A percentile compares a stretch with the other conserved stretches of the same genome.
Evolutionary conservation across 768 basidiomycete genomes (phyloP).

Genomic region (Leucosporidium creatinivorum): DNA sequence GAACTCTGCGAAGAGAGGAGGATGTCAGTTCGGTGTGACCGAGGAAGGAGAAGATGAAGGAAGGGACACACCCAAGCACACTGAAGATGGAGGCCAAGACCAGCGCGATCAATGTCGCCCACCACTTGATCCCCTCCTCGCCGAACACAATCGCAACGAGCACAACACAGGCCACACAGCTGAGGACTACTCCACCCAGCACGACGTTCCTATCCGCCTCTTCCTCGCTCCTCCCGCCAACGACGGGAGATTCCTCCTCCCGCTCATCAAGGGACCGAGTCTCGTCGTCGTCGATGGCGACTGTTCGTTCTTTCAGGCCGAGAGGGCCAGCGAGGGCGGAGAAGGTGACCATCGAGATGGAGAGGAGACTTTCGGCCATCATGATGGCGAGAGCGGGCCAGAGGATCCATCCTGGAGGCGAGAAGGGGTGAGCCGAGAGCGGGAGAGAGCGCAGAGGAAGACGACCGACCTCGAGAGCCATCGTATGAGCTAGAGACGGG

Average conservation of each 20-base stretch:
- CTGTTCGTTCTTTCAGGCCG: conserved; percentile 82
- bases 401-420: conserved; percentile 69
- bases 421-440: background rate
- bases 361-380: conserved; percentile 84
- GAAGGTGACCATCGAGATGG: conserved; percentile 65
- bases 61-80: conserved; percentile 63
- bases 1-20: conserved; percentile 52
- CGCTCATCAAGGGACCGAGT: conserved; percentile 27
- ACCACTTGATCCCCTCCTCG: conserved; percentile 81
- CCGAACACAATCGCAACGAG: conserved; percentile 88
- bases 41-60: background rate
- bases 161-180: conserved; percentile 61
- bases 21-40: background rate
- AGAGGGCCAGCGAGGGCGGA: conserved; percentile 16
- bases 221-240: conserved; percentile 38
- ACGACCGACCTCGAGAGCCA: conserved; percentile 57
- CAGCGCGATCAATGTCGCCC: conserved; percentile 85
- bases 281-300: conserved; percentile 57
- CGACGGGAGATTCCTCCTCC: conserved; percentile 32
- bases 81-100: conserved; percentile 73
- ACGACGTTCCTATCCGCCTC: conserved; percentile 76
- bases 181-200: conserved; percentile 54
- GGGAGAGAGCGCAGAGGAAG: background rate
- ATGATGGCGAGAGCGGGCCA: conserved; percentile 93
- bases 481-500: conserved; percentile 75